phyloP scores from a whole-genome alignment of 2,329 filamentous ascomycete species.

The Pleoardoris graminearum region DNA sequence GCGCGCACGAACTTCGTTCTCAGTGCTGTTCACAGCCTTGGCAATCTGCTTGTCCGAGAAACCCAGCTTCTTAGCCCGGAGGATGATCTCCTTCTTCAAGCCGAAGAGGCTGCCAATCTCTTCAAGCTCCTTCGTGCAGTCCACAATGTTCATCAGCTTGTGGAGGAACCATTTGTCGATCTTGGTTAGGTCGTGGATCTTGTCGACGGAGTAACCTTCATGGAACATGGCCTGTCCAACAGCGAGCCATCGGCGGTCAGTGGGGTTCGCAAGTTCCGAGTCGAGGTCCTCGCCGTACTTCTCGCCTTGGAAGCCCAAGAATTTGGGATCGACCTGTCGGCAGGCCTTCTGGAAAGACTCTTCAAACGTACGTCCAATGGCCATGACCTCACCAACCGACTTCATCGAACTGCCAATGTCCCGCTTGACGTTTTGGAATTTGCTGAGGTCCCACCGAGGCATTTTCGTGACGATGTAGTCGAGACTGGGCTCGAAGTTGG shows the following conservation, averaged over 20 bases:
- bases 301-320: constrained; percentile 91
- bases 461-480: constrained; percentile 99
- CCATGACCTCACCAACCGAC: constrained; percentile 98
- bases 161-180: constrained; percentile 99
- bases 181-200: constrained; percentile 90
- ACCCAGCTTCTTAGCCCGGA: constrained; percentile 94
- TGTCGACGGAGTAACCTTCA: constrained; percentile 91
- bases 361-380: constrained; percentile 96
- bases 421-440: constrained; percentile 98
- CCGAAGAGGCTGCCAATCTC: constrained; percentile 79
- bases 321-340: constrained; percentile 91
- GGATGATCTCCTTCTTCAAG: constrained; percentile 83
- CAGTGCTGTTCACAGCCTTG: constrained; percentile 77
- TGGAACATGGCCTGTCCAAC: constrained; percentile 98
- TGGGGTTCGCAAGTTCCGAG: constrained; percentile 86
- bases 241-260: constrained; percentile 94
- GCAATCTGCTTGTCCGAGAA: constrained; percentile 98
- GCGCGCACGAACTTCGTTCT: constrained; percentile 85
- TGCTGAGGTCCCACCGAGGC: constrained; percentile 95
- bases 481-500: constrained; percentile 96
- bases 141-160: constrained; percentile 96
- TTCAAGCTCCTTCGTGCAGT: constrained; percentile 85
- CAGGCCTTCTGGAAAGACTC: constrained; percentile 99
- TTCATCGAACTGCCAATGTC: constrained; percentile 99
- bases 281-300: constrained; percentile 87